Evolutionary conservation across 2,329 filamentous ascomycete species (phyloP), one percentile per base, ranked within the genome.

Genomic region (Talaromyces sp.): DNA sequence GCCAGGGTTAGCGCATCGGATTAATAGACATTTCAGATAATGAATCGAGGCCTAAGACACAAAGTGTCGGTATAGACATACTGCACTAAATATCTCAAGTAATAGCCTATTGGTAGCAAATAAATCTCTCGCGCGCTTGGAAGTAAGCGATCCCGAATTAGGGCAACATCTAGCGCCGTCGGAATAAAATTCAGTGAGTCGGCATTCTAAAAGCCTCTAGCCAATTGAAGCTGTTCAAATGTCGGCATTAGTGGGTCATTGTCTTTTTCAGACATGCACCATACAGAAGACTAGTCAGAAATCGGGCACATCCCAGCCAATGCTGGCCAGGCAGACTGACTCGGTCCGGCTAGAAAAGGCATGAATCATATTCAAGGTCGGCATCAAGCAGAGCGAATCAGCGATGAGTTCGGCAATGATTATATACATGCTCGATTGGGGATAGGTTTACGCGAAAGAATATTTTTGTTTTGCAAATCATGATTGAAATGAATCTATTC

Each of bases 231-330:
- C 10, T 37, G 31, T 19, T 19, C 31, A 35, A 13, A 35, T 13
- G n/a, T 37, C 50, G 50, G 50, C 35, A 35, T 52, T 54, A 11
- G 31, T 52, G 27, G 24, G 27, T 11, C 27, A 24, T 16, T 3
- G 14, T 19, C 9, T 5, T 6, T 16, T 4, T 9, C 10, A 31
- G 33, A 33, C 5, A 35, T 35, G 31, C 10, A 14, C 16, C 27
- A 22, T 2, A n/a, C 22, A 31, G 9, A n/a, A 45, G 60, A 56
- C 60, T 39, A 47, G 61, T 56, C 60, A 62, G 14, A 56, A 62
- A 35, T 39, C 45, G 41, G 62, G 39, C 52, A 41, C 60, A 31
- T 37, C 50, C 19, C 60, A 45, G 49, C 60, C 60, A 62, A 62
- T 56, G 19, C 45, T 0, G 16, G n/a, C 24, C n/a, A 16, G 47